Conservation (phyloP, 192 early-diverging fungal species). For the Coemansia sp. region DNA sequence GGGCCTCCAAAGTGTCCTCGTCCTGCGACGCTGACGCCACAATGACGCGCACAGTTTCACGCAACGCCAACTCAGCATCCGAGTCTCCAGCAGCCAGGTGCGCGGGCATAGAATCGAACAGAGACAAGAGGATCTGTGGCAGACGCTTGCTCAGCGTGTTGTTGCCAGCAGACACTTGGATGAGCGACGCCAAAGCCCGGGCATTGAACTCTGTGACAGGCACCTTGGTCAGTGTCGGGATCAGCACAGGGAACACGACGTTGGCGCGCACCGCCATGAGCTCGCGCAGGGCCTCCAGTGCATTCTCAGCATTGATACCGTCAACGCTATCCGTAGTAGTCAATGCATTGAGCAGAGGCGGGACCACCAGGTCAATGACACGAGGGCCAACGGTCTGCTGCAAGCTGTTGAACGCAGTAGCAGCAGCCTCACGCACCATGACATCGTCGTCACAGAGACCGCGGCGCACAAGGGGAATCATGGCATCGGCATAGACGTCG, state of each 20-base stretch:
- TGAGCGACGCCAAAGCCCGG: conserved; percentile 80
- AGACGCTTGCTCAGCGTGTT: conserved; percentile 72
- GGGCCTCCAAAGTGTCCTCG: conserved; percentile 73
- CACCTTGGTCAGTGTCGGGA: conserved; percentile 85
- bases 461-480: conserved; percentile 75
- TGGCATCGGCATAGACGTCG: conserved; percentile 80
- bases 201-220: conserved; percentile 94
- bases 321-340: conserved; percentile 24
- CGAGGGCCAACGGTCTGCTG: conserved; percentile 88
- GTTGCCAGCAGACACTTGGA: conserved; percentile 80
- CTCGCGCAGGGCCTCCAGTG: conserved; percentile 93
- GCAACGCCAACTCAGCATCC: conserved; percentile 63
- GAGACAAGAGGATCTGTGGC: conserved; percentile 71
- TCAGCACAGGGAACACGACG: conserved; percentile 97
- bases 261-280: conserved; percentile 96
- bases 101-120: conserved; percentile 74
- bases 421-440: conserved; percentile 91
- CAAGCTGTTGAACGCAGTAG: conserved; percentile 87
- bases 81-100: conserved; percentile 57
- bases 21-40: conserved; percentile 71
- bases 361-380: conserved; percentile 91
- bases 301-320: conserved; percentile 57
- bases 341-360: conserved; percentile 81
- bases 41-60: conserved; percentile 70
- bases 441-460: conserved; percentile 83